A percentile compares a stretch with the other conserved stretches of the same genome.
Evolutionary conservation across 2,329 filamentous ascomycete genomes (phyloP).

Genomic region (Cladophialophora immunda): DNA sequence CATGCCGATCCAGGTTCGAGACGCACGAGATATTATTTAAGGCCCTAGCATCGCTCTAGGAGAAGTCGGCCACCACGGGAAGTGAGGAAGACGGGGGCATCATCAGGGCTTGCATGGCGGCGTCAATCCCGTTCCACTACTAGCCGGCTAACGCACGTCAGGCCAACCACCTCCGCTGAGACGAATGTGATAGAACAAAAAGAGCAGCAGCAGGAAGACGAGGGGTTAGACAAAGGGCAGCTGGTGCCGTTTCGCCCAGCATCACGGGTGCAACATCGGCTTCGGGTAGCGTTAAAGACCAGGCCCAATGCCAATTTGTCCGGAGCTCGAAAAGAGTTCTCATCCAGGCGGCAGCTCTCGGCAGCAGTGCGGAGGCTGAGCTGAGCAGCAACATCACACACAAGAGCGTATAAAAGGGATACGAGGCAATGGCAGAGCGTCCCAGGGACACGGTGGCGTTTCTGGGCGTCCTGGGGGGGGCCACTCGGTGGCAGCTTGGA

Average conservation of each 20-base stretch:
- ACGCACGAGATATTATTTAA: conserved; percentile 4
- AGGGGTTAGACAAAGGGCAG: conserved; percentile 13
- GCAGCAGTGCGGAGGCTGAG: conserved; percentile 29
- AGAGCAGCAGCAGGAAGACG: too few species aligned
- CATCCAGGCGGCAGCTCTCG: conserved; percentile 14
- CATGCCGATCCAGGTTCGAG: conserved; percentile 19
- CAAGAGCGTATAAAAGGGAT: background rate
- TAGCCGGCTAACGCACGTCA: conserved; percentile 1
- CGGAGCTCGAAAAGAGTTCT: conserved; percentile 8
- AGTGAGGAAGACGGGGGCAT: background rate
- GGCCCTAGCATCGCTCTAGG: conserved; percentile 12
- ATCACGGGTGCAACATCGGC: conserved; percentile 28
- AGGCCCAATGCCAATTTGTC: conserved; percentile 5
- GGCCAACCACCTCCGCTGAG: conserved; percentile 13
- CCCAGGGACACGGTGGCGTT: background rate
- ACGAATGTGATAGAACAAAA: background rate
- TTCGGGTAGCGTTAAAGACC: conserved; percentile 14
- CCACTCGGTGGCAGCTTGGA: background rate
- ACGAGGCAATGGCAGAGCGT: background rate
- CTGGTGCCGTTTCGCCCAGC: background rate
- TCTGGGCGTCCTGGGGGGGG: background rate
- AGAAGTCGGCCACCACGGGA: conserved; percentile 15
- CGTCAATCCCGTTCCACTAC: conserved; percentile 12
- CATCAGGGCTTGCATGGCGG: conserved; percentile 14
- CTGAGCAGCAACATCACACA: conserved; percentile 19